Conservation (phyloP, 352 stramenopile genomes). For the Blastocystis sp. region DNA sequence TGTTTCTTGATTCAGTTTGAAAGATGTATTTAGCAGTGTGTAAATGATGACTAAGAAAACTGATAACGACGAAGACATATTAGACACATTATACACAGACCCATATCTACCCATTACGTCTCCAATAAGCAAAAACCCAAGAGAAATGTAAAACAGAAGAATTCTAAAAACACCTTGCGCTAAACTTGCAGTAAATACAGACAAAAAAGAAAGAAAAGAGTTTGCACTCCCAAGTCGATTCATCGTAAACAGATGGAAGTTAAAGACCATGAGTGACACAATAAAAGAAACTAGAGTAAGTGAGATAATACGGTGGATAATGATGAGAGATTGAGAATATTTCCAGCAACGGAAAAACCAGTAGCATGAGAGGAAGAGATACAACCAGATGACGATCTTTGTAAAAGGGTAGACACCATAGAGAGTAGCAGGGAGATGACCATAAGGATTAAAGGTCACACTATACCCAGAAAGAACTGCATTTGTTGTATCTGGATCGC, state of each 20-base stretch:
- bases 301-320: neutral
- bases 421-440: neutral
- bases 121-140: neutral
- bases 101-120: neutral
- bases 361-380: neutral
- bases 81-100: neutral
- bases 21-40: neutral
- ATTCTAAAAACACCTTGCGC: neutral
- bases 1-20: neutral
- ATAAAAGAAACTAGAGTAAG: neutral
- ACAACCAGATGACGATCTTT: neutral
- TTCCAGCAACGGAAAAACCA: neutral
- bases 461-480: neutral
- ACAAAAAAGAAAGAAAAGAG: neutral
- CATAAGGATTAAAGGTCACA: neutral
- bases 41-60: neutral
- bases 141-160: neutral
- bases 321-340: neutral
- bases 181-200: neutral
- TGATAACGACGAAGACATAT: neutral
- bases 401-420: conserved; percentile 13
- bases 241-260: neutral
- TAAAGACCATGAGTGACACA: neutral
- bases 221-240: neutral
- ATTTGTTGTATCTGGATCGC: neutral